Conservation (phyloP, 305 asterid genomes). For the Nicotiana rustica region DNA sequence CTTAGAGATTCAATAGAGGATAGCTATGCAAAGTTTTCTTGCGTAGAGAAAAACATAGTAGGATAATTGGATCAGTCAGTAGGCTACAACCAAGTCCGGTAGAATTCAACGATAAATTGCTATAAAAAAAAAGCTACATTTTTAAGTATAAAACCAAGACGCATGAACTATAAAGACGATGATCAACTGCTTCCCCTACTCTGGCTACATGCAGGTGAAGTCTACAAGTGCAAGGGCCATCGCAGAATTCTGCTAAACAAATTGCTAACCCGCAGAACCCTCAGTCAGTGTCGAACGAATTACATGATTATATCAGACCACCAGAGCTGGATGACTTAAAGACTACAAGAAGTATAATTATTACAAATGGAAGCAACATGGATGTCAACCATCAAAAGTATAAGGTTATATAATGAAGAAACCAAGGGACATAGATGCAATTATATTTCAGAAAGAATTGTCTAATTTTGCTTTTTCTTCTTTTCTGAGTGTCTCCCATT, state of each 20-base stretch:
- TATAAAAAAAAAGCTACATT: background rate
- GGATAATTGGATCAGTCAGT: constrained; percentile 7
- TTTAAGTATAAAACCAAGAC: background rate
- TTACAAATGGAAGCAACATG: background rate
- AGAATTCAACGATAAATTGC: background rate
- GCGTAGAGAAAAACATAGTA: constrained; percentile 16
- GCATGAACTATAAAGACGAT: background rate
- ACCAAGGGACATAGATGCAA: background rate
- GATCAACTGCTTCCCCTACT: background rate
- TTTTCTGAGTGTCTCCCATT: constrained; percentile 1
- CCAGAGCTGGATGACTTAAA: background rate
- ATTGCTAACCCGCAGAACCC: background rate
- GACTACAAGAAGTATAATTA: background rate
- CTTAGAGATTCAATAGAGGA: background rate
- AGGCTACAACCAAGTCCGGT: background rate
- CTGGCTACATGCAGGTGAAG: constrained; percentile 4
- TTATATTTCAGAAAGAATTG: background rate
- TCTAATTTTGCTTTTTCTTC: background rate
- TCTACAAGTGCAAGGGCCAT: constrained; percentile 16
- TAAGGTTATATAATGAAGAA: background rate
- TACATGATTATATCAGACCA: background rate
- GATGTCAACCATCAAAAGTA: background rate
- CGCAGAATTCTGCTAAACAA: background rate
- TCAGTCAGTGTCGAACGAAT: background rate
- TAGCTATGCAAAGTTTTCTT: constrained; percentile 4